Percentiles rank a stretch among this genome's conserved stretches.
Evolutionary conservation across 306 rosid species (phyloP).

Genomic region (Amphicarpaea edgeworthii): DNA sequence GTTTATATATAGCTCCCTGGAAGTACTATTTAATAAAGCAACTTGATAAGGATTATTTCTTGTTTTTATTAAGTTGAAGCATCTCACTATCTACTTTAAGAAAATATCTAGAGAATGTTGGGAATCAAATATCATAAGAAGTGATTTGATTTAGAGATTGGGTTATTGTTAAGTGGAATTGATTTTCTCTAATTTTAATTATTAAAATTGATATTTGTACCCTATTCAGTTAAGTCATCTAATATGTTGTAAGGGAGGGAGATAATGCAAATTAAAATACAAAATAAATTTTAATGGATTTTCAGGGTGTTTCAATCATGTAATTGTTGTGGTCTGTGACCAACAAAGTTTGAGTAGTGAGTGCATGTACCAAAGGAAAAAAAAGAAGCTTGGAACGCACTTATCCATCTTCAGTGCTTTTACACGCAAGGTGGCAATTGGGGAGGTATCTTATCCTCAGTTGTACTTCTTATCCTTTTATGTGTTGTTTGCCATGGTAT

Average conservation of each 20-base stretch:
- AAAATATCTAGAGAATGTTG: neutral
- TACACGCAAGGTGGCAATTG: neutral
- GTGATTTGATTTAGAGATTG: neutral
- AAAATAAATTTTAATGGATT: neutral
- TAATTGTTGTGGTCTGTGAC: neutral
- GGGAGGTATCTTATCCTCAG: neutral
- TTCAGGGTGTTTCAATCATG: neutral
- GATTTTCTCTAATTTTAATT: neutral
- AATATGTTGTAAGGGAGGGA: neutral
- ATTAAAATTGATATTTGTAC: neutral
- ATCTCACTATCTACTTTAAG: neutral
- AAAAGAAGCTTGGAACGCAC: neutral
- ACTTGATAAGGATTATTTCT: too few species aligned
- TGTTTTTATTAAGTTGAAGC: too few species aligned
- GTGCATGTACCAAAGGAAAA: neutral
- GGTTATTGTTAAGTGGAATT: neutral
- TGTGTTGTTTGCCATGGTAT: neutral
- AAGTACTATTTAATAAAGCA: too few species aligned
- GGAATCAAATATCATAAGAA: neutral
- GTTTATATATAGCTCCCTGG: too few species aligned
- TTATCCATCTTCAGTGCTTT: slow-evolving; percentile 1
- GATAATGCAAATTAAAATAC: neutral
- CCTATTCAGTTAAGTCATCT: neutral
- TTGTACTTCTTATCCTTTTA: neutral
- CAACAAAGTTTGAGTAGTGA: neutral